Conservation (phyloP, 345 rosid species). For the Raphanus sativus region DNA sequence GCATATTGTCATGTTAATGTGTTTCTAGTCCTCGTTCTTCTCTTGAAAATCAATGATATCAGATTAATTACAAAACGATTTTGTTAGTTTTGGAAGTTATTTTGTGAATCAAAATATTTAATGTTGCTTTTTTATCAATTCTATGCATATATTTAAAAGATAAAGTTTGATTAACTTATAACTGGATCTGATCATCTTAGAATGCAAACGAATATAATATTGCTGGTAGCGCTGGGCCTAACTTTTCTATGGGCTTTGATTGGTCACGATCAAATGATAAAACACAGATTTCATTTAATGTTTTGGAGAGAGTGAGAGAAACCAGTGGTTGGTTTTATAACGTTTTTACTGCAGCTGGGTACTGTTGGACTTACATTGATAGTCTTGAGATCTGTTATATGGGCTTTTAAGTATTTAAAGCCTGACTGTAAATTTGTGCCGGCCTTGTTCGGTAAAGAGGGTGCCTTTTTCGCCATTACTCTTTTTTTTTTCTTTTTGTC, state of each 20-base stretch:
- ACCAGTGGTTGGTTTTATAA: neutral
- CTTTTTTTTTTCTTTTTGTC: too few species aligned
- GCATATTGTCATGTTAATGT: conserved; percentile 23
- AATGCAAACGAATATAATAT: neutral
- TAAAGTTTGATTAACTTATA: neutral
- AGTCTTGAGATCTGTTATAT: neutral
- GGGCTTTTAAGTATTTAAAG: neutral
- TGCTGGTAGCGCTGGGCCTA: neutral
- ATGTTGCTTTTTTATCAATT: neutral
- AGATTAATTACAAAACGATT: neutral
- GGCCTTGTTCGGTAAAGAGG: neutral
- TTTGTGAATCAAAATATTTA: neutral
- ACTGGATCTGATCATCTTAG: neutral
- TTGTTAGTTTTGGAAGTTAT: neutral
- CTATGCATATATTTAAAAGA: neutral
- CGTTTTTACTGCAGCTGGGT: neutral
- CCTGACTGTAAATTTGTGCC: neutral
- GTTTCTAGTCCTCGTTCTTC: conserved; percentile 4
- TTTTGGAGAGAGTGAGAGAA: too few species aligned
- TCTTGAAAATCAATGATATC: neutral
- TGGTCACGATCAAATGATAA: neutral
- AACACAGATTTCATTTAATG: neutral
- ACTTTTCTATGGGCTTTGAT: neutral
- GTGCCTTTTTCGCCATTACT: neutral
- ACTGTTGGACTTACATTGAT: neutral